Evolutionary conservation across 208 protist genomes (phyloP).

Genomic region (Jaenimonas drosophilae): DNA sequence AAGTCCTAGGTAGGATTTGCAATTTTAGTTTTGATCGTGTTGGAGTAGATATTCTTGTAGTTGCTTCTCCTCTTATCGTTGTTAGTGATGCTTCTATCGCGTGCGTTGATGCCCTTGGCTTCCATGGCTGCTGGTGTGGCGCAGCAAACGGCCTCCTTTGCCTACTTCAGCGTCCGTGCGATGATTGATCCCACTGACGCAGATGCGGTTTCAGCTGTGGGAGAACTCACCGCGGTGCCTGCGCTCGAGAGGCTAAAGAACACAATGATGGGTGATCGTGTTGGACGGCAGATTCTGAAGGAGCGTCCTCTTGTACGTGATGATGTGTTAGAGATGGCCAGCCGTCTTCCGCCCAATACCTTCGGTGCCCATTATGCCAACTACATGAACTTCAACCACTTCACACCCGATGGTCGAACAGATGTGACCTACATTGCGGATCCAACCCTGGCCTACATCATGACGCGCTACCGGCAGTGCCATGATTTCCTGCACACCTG

Average conservation of each 20-base stretch:
- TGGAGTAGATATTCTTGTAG: too few species aligned
- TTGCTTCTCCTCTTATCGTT: neutral
- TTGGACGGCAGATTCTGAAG: conserved; percentile 49
- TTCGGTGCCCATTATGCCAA: conserved; percentile 70
- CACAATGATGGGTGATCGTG: conserved; percentile 68
- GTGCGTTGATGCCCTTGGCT: neutral
- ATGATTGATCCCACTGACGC: conserved; percentile 58
- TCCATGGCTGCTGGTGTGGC: neutral
- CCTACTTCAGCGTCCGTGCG: conserved; percentile 33
- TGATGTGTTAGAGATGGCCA: conserved; percentile 39
- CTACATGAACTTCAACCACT: conserved; percentile 77
- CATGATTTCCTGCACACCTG: conserved; percentile 78
- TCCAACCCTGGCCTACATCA: conserved; percentile 67
- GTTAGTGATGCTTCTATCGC: neutral
- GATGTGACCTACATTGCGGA: conserved; percentile 55
- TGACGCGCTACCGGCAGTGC: conserved; percentile 80
- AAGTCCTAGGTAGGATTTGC: too few species aligned
- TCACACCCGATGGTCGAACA: conserved; percentile 55
- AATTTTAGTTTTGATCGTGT: too few species aligned
- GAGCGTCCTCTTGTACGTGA: conserved; percentile 43
- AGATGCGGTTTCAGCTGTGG: conserved; percentile 52
- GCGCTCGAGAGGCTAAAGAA: conserved; percentile 62
- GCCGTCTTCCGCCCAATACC: conserved; percentile 23
- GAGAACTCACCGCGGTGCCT: conserved; percentile 51
- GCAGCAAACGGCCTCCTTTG: conserved; percentile 31